These are phyloP conservation scores for Mucor indicus DNA, from an alignment of 371 early-diverging fungal genomes.

Conservation along the genomic window DNA sequence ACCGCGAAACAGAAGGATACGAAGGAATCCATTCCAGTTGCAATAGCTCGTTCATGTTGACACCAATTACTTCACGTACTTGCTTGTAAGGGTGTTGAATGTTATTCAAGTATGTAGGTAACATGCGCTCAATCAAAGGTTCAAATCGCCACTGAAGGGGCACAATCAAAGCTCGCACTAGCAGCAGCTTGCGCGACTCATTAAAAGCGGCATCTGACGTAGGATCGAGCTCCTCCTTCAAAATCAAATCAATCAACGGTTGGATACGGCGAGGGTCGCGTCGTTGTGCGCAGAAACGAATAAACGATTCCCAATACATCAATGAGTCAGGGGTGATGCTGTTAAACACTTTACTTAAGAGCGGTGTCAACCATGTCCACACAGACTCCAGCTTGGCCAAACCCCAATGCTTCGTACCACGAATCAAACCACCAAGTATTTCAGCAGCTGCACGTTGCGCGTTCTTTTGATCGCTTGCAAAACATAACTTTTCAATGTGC, in stretches of 20 bases:
- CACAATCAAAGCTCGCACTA: slow-evolving; percentile 58
- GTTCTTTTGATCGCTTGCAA: slow-evolving; percentile 61
- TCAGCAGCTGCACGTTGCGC: slow-evolving; percentile 82
- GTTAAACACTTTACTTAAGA: slow-evolving; percentile 51
- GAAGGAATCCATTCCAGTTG: slow-evolving; percentile 69
- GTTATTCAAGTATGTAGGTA: slow-evolving; percentile 53
- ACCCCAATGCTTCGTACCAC: slow-evolving; percentile 86
- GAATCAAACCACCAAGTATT: slow-evolving; percentile 73
- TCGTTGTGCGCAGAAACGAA: slow-evolving; percentile 49
- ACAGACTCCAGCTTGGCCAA: slow-evolving; percentile 32
- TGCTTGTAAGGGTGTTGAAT: slow-evolving; percentile 85
- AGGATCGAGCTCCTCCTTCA: slow-evolving; percentile 70
- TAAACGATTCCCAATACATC: slow-evolving; percentile 72
- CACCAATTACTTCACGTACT: slow-evolving; percentile 79
- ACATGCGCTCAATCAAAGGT: slow-evolving; percentile 40
- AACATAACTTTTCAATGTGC: slow-evolving; percentile 46
- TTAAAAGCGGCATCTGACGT: slow-evolving; percentile 78
- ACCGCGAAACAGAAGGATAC: slow-evolving; percentile 35
- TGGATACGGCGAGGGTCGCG: slow-evolving; percentile 84
- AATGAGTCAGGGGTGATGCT: slow-evolving; percentile 64
- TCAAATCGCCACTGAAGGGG: slow-evolving; percentile 68
- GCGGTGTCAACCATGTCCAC: slow-evolving; percentile 66
- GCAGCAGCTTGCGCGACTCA: slow-evolving; percentile 75
- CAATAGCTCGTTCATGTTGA: slow-evolving; percentile 62
- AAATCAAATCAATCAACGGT: slow-evolving; percentile 67